Percentiles rank a stretch among this genome's conserved stretches.
These are phyloP conservation scores for Rhodosporidiobolus sp. DNA, from an alignment of 768 basidiomycete species.

Conservation along the genomic window DNA sequence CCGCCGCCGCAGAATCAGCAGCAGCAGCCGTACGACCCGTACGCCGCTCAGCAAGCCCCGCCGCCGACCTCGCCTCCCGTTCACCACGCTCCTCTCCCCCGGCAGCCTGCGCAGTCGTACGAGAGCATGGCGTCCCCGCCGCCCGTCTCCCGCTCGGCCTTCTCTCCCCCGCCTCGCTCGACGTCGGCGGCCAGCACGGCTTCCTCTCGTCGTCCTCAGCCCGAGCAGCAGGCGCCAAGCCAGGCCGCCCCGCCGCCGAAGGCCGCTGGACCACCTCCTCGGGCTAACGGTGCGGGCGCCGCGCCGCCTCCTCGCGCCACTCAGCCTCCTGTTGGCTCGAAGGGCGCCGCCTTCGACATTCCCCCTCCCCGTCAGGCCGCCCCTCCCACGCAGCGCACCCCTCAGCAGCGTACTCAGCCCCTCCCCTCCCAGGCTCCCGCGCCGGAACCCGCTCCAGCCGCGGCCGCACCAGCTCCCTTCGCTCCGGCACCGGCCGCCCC, in stretches of 20 bases:
- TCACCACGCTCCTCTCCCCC: background rate
- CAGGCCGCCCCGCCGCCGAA: too few species aligned
- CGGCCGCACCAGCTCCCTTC: background rate
- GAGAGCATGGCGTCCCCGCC: background rate
- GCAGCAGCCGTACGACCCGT: background rate
- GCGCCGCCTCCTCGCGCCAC: background rate
- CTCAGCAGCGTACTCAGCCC: background rate
- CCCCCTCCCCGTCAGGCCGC: constrained; percentile 18
- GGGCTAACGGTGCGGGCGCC: background rate
- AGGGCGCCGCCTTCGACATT: constrained; percentile 24
- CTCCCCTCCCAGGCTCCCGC: background rate
- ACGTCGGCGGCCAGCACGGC: constrained; percentile 4
- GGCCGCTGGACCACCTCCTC: constrained; percentile 1
- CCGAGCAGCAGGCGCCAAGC: background rate
- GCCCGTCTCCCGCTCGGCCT: background rate
- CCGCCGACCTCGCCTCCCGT: constrained; percentile 6
- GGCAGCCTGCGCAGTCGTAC: background rate
- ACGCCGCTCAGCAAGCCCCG: background rate
- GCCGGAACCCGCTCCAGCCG: constrained; percentile 2
- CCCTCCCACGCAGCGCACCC: background rate
- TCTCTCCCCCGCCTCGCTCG: constrained; percentile 26
- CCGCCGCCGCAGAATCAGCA: background rate
- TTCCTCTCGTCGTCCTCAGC: background rate
- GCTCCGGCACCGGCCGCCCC: background rate
- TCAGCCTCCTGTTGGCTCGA: background rate